Conservation (phyloP, 2,329 filamentous ascomycete species). For the Penicillium aurantiogriseum region DNA sequence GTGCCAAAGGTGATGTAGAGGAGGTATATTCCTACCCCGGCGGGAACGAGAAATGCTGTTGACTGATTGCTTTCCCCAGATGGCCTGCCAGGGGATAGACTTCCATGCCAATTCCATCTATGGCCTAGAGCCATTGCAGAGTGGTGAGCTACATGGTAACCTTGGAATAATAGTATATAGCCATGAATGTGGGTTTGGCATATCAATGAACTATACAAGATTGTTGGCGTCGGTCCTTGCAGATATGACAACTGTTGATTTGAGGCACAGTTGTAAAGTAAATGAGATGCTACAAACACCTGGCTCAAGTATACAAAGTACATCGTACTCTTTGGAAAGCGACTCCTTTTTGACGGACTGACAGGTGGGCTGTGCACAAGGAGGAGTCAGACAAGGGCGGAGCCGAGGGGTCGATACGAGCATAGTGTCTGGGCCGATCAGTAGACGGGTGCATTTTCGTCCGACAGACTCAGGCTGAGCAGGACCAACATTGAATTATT, state of each 20-base stretch:
- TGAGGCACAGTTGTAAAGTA: not conserved
- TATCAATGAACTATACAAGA: not conserved
- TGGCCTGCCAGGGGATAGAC: not conserved
- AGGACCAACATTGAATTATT: not conserved
- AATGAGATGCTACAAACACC: not conserved
- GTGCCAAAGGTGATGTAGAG: not conserved
- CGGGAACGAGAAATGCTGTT: not conserved
- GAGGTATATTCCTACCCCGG: not conserved
- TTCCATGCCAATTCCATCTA: not conserved
- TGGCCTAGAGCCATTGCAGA: not conserved
- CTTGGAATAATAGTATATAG: not conserved
- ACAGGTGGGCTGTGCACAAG: conserved; percentile 5
- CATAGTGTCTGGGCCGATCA: not conserved
- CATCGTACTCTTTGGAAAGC: not conserved
- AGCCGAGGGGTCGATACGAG: not conserved
- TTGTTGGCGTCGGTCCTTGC: not conserved
- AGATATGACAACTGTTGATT: not conserved
- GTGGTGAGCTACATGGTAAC: not conserved
- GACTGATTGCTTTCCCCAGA: conserved; percentile 1
- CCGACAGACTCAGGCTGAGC: not conserved
- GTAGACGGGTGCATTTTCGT: not conserved
- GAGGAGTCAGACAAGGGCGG: conserved; percentile 1
- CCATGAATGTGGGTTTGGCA: not conserved
- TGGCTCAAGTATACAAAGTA: not conserved
- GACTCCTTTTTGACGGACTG: not conserved